phyloP scores from a whole-genome alignment of 768 basidiomycete genomes.

The Lactarius tabidus region DNA sequence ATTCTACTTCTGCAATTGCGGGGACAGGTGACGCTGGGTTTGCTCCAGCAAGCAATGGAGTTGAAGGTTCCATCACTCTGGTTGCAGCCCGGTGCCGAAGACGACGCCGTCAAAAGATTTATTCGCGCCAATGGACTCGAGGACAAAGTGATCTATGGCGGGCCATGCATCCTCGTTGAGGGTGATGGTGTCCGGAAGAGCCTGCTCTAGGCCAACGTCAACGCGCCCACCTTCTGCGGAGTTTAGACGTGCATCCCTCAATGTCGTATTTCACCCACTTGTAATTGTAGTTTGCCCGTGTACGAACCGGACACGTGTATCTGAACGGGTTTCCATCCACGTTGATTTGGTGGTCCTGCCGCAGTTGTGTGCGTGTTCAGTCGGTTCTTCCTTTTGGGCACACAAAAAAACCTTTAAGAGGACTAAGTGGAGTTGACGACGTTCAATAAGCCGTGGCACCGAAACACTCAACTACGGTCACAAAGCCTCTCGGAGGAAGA shows the following conservation, averaged over 20 bases:
- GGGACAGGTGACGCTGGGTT: conserved; percentile 59
- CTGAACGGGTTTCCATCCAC: background rate
- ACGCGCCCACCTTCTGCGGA: background rate
- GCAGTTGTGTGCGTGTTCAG: background rate
- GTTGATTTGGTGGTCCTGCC: background rate
- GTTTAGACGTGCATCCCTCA: background rate
- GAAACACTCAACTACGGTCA: background rate
- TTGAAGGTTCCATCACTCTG: conserved; percentile 74
- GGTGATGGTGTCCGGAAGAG: conserved; percentile 52
- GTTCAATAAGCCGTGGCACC: background rate
- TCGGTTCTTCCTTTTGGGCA: background rate
- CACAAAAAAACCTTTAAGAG: background rate
- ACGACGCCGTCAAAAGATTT: conserved; percentile 56
- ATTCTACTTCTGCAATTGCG: background rate
- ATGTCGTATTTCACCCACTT: background rate
- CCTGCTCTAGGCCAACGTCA: conserved; percentile 8
- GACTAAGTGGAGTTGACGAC: background rate
- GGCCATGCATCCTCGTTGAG: conserved; percentile 76
- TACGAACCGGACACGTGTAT: background rate
- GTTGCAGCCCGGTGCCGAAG: conserved; percentile 88
- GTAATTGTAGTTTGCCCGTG: background rate
- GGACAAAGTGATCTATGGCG: conserved; percentile 72
- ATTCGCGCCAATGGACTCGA: conserved; percentile 61
- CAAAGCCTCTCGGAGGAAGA: background rate
- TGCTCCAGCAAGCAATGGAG: conserved; percentile 65